Conservation (phyloP, 2,329 filamentous ascomycete genomes). For the Epichloe festucae region DNA sequence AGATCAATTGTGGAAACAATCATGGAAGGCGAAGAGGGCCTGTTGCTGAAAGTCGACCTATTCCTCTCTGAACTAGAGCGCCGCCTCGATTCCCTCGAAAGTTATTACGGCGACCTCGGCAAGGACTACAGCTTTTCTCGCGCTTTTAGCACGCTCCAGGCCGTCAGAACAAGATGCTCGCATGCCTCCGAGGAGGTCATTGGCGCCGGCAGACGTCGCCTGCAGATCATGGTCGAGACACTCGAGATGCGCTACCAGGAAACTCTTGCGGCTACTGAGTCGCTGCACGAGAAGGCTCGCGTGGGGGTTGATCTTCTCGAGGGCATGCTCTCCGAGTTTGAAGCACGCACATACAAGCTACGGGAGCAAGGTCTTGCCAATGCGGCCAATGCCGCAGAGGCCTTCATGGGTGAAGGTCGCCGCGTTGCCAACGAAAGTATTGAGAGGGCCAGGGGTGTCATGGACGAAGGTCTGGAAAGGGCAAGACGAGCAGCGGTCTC, state of each 20-base stretch:
- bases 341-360: conserved; percentile 67
- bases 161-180: conserved; percentile 78
- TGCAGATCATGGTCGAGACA: conserved; percentile 85
- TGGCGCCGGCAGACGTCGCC: conserved; percentile 69
- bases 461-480: conserved; percentile 69
- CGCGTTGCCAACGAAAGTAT: conserved; percentile 71
- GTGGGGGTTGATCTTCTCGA: conserved; percentile 82
- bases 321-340: conserved; percentile 71
- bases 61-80: conserved; percentile 79
- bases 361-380: conserved; percentile 61
- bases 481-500: conserved; percentile 73
- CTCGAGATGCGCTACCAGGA: conserved; percentile 81
- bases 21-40: conserved; percentile 49
- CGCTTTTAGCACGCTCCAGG: conserved; percentile 74
- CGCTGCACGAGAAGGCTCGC: conserved; percentile 81
- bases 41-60: conserved; percentile 56
- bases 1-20: conserved; percentile 47
- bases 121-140: conserved; percentile 74
- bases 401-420: conserved; percentile 64
- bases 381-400: conserved; percentile 53
- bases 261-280: conserved; percentile 70
- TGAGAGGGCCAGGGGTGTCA: conserved; percentile 58
- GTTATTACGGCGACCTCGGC: conserved; percentile 74
- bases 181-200: conserved; percentile 83
- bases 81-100: conserved; percentile 77